phyloP scores from a whole-genome alignment of 2,329 filamentous ascomycete species.

The Raffaelea arxii region DNA sequence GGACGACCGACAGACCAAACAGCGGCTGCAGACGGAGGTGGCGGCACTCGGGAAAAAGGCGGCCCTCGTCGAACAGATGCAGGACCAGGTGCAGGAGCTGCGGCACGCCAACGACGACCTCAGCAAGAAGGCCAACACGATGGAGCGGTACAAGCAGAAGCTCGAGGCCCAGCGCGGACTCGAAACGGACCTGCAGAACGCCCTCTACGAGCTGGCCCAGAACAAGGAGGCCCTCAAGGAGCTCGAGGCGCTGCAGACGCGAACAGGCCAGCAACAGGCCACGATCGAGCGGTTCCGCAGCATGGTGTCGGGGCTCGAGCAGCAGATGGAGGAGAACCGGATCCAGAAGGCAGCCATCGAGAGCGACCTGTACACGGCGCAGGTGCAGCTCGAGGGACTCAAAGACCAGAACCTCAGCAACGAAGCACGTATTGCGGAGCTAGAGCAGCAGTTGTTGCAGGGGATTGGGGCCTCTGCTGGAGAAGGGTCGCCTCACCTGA shows the following conservation, averaged over 20 bases:
- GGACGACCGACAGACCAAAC: slow-evolving; percentile 34
- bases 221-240: slow-evolving; percentile 35
- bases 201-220: slow-evolving; percentile 45
- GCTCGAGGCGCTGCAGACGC: slow-evolving; percentile 22
- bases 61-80: slow-evolving; percentile 38
- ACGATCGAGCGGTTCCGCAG: slow-evolving; percentile 18
- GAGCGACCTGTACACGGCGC: slow-evolving; percentile 36
- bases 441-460: slow-evolving; percentile 46
- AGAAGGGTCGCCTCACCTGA: too few species aligned
- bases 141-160: slow-evolving; percentile 54
- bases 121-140: slow-evolving; percentile 52
- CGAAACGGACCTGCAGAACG: slow-evolving; percentile 44
- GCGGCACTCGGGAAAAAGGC: slow-evolving; percentile 34
- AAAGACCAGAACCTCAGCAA: slow-evolving; percentile 35
- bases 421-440: slow-evolving; percentile 45
- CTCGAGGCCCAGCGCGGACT: slow-evolving; percentile 46
- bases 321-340: slow-evolving; percentile 32
- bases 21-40: slow-evolving; percentile 38
- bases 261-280: slow-evolving; percentile 16
- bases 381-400: slow-evolving; percentile 23
- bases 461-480: slow-evolving; percentile 11
- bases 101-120: slow-evolving; percentile 49
- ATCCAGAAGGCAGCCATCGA: slow-evolving; percentile 29
- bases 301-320: slow-evolving; percentile 17
- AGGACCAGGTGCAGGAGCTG: slow-evolving; percentile 51